Evolutionary conservation across 2,329 filamentous ascomycete species (phyloP).

Genomic region (Alternaria arbusti): DNA sequence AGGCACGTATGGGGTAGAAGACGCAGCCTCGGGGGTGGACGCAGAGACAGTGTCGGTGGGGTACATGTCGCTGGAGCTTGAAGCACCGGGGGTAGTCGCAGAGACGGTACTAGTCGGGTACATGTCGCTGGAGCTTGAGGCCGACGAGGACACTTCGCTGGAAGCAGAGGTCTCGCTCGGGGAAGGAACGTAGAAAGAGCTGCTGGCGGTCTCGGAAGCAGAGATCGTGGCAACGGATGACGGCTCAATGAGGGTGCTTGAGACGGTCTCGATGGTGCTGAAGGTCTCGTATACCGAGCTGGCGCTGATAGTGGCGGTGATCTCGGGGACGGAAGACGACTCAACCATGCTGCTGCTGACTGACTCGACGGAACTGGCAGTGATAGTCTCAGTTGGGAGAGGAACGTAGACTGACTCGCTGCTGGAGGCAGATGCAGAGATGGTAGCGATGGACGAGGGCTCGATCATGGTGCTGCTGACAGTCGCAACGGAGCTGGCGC

Average conservation of each 20-base stretch:
- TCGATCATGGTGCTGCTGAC: conserved; percentile 4
- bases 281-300: not conserved
- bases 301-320: not conserved
- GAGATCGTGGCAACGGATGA: conserved; percentile 3
- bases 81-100: conserved; percentile 12
- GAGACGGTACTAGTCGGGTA: not conserved
- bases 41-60: conserved; percentile 8
- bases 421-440: not conserved
- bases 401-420: not conserved
- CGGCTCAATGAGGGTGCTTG: not conserved
- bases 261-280: not conserved
- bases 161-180: not conserved
- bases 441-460: not conserved
- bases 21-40: conserved; percentile 14
- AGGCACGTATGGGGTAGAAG: conserved; percentile 15
- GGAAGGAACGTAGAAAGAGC: not conserved
- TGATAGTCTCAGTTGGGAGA: not conserved
- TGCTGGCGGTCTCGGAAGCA: not conserved
- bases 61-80: conserved; percentile 18
- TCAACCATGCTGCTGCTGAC: not conserved
- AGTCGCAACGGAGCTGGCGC: not conserved
- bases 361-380: not conserved
- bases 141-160: not conserved
- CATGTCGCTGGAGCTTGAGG: not conserved
- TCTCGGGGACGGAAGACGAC: not conserved